Evolutionary conservation across 495 filamentous ascomycete species (phyloP), one percentile per base, ranked within the genome.

Genomic region (Penicillium maclennaniae): DNA sequence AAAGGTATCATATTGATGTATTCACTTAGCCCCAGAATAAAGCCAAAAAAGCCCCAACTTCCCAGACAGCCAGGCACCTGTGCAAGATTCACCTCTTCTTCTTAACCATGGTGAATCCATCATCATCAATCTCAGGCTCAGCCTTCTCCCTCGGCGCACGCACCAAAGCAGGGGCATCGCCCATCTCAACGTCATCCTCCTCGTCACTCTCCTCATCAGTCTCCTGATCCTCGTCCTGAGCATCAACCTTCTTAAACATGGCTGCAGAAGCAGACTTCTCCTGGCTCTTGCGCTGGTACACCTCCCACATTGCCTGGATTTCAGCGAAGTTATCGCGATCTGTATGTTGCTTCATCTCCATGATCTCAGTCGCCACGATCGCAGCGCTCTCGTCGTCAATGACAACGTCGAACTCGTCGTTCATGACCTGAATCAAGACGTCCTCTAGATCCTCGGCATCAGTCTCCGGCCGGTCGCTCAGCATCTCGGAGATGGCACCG

Each of bases 101-200:
- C 74, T 85, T 91, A 51, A 96, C 89, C 74, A 86, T 91, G n/a
- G 85, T 91, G 67, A 97, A 97, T 14, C 92, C 92, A 59, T 97
- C 92, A 47, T 95, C 90, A 71, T 97, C 92, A 45, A 96, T 75
- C 69, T 91, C 87, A 2, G 89, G 87, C 60, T 81, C 82, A 42
- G 74, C 66, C 69, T 80, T 89, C 70, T 85, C 83, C 63, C 77
- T 84, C 12, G 73, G 79, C 14, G 73, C 77, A 19, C 78, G 62
- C 38, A 83, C 80, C 47, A 86, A 64, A 19, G 72, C 60, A 10
- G 88, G 87, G 40, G 84, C 86, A 45, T 89, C 90, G 7, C 68
- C 79, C 88, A 95, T 93, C 53, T 89, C 87, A 42, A 83, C 80
- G 62, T 91, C 86, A 37, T 79, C 80, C 6, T 81, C 73, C 61